Percentiles rank a stretch among this genome's conserved stretches.
Conservation (phyloP, 345 rosid species). For the Arabis alpina region DNA sequence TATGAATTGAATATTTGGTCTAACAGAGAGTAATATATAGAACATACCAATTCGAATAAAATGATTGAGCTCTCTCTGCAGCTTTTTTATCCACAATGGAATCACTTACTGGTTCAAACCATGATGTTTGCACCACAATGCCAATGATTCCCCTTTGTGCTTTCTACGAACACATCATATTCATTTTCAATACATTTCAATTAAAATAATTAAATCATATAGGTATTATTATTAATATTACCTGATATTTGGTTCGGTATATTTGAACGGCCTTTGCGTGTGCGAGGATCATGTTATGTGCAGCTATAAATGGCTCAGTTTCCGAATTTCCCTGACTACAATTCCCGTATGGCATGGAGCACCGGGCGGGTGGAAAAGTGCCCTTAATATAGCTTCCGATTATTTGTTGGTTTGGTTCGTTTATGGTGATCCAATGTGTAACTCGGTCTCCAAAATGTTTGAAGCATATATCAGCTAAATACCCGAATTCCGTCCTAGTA, state of each 20-base stretch:
- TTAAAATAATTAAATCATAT: background rate
- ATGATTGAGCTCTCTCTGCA: constrained; percentile 65
- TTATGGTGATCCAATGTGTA: constrained; percentile 62
- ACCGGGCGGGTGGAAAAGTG: constrained; percentile 50
- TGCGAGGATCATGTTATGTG: constrained; percentile 63
- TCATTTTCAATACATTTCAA: too few species aligned
- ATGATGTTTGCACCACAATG: constrained; percentile 60
- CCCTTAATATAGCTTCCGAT: constrained; percentile 46
- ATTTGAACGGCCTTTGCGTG: constrained; percentile 59
- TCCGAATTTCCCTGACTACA: constrained; percentile 57
- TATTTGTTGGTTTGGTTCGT: constrained; percentile 57
- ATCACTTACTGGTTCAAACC: constrained; percentile 70
- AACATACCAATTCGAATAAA: constrained; percentile 68
- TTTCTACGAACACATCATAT: constrained; percentile 41
- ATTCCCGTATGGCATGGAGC: constrained; percentile 55
- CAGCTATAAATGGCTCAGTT: constrained; percentile 59
- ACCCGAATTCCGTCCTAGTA: constrained; percentile 56
- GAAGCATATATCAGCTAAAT: constrained; percentile 64
- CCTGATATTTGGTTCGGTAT: constrained; percentile 68
- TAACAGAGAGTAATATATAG: too few species aligned
- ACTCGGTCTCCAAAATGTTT: constrained; percentile 65
- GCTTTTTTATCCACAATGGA: constrained; percentile 60
- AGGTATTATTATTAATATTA: constrained; percentile 7
- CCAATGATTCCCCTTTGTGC: constrained; percentile 66
- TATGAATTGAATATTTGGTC: background rate